phyloP scores from a whole-genome alignment of 352 stramenopile genomes.

The Pythium phragmitis region DNA sequence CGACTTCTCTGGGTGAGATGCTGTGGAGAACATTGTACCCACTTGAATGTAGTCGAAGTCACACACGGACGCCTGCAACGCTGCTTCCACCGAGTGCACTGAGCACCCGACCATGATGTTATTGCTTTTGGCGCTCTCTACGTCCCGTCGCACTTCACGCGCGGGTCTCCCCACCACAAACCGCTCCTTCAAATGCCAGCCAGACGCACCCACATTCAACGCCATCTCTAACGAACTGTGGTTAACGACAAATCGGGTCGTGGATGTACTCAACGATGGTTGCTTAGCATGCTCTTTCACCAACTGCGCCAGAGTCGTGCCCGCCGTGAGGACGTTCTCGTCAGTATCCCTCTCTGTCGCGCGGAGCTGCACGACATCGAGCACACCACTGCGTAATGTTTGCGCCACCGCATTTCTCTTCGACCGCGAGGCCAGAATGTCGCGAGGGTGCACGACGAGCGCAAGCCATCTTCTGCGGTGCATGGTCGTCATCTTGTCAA shows the following conservation, averaged over 20 bases:
- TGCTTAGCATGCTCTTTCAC: neutral
- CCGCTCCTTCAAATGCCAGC: slow-evolving; percentile 20
- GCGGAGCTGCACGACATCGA: slow-evolving; percentile 37
- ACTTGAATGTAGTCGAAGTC: slow-evolving; percentile 51
- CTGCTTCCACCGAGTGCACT: slow-evolving; percentile 36
- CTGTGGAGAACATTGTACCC: slow-evolving; percentile 55
- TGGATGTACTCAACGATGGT: neutral
- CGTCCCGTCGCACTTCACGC: neutral
- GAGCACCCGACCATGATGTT: slow-evolving; percentile 37
- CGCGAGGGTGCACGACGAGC: slow-evolving; percentile 33
- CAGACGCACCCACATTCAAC: neutral
- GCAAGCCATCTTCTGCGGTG: slow-evolving; percentile 14
- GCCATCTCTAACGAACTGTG: slow-evolving; percentile 16
- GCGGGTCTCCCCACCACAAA: neutral
- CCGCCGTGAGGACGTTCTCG: slow-evolving; percentile 10
- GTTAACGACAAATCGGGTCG: slow-evolving; percentile 17
- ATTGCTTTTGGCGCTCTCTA: neutral
- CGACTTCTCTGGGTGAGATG: slow-evolving; percentile 49
- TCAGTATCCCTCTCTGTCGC: slow-evolving; percentile 13
- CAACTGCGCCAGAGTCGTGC: slow-evolving; percentile 2
- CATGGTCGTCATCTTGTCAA: neutral
- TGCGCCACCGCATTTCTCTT: neutral
- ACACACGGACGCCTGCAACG: slow-evolving; percentile 22
- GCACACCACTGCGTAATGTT: slow-evolving; percentile 7
- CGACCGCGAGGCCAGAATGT: slow-evolving; percentile 16